Percentiles rank a stretch among this genome's conserved stretches.
Conservation (phyloP, 148 eudicot species). For the Euryodendron excelsum region DNA sequence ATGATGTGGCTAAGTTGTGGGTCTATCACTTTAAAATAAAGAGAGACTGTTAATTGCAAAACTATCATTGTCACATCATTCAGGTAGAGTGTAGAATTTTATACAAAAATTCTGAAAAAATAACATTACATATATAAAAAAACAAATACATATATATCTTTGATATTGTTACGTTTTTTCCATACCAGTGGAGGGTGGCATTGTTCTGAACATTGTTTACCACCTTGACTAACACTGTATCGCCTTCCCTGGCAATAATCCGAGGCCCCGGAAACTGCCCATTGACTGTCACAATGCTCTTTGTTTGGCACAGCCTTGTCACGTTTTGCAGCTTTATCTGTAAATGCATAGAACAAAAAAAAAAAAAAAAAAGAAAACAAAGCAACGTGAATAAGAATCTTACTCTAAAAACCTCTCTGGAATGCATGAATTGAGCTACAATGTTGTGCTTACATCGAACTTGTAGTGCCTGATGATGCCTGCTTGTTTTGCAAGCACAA, state of each 20-base stretch:
- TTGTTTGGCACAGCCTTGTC: constrained; percentile 35
- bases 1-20: too few species aligned
- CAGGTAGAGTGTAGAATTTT: too few species aligned
- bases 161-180: neutral
- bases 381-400: neutral
- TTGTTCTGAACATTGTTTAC: constrained; percentile 33
- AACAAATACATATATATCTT: neutral
- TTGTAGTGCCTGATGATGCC: constrained; percentile 29
- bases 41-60: too few species aligned
- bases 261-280: constrained; percentile 41
- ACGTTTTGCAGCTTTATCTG: constrained; percentile 39
- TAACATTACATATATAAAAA: too few species aligned
- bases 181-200: constrained; percentile 35
- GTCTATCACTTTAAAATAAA: too few species aligned
- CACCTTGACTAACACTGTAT: constrained; percentile 29
- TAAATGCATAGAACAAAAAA: neutral
- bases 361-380: neutral
- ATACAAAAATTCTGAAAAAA: too few species aligned
- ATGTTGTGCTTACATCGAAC: constrained; percentile 26
- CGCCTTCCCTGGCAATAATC: constrained; percentile 36
- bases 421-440: neutral
- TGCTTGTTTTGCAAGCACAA: constrained; percentile 11
- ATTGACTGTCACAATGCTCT: constrained; percentile 40
- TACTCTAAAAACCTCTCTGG: neutral
- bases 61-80: too few species aligned